Base-by-base conservation (phyloP, 2,329 filamentous ascomycete species). In the Scytalidium lignicola region DNA sequence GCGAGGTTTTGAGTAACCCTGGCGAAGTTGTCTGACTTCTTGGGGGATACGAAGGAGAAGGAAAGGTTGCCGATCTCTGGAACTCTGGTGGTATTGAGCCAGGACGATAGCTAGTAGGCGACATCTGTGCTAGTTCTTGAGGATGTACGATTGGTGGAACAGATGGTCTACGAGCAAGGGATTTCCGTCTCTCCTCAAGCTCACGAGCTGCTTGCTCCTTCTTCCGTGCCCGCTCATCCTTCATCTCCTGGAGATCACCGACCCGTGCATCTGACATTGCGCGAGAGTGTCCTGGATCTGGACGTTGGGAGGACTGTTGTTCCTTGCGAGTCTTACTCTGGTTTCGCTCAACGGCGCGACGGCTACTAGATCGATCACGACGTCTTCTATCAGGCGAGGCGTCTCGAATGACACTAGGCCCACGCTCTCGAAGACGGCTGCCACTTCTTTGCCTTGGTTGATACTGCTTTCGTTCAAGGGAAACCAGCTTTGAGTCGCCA, bases 141-240 rank as follows among this genome's bases (percentile, higher is more conserved):
- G 91, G 91, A 56, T 90, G 84, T 4, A 88, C 84, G 52, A 96
- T 95, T 0, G 82, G 73, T 0, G 90, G 90, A 2, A 85, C 89
- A 20, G 87, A 88, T 3, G 90, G 87, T 44, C 90, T 80, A 48
- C 88, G 80, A 18, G 88, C 89, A 21, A 95, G 74, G 13, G 92
- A 96, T 62, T 88, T 82, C 50, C 92, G 84, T 22, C 92, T 83
- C 61, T 93, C 88, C 67, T 96, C 91, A 1, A 97, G 79, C 67
- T 96, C 91, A 43, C 86, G 83, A 7, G 90, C 90, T 9, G 87
- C 87, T 44, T 83, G 74, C 56, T 90, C 86, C 67, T 85, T 88
- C 68, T 85, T 86, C 43, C 77, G 69, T 51, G 81, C 79, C 43
- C 80, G 73, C 52, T 87, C 83, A 28, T 81, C 75, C 58, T 74